Conservation (phyloP, 164 flowering plant genomes). For the Piper betle region DNA sequence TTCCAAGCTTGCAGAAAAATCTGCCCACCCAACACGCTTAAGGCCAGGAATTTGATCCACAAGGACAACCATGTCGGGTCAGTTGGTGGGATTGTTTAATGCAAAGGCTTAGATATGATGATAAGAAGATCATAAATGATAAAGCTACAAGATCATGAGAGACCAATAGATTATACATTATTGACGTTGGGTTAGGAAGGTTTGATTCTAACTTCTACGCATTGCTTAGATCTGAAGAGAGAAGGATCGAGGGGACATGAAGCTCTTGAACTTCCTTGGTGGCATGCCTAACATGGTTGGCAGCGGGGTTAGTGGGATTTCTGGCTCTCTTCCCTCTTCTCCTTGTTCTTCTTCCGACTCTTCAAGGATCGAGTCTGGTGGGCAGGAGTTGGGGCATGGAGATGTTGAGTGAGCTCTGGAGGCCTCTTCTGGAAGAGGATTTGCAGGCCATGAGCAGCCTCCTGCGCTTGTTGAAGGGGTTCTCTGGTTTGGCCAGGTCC, state of each 20-base stretch:
- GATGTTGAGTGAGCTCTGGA: conserved; percentile 21
- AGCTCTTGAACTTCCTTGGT: conserved; percentile 6
- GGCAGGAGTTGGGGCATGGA: conserved; percentile 35
- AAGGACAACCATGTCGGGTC: neutral
- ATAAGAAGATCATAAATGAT: neutral
- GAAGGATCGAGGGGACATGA: conserved; percentile 10
- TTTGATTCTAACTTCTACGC: conserved; percentile 3
- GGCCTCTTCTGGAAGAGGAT: conserved; percentile 15
- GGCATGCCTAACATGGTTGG: conserved; percentile 4
- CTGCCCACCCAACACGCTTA: neutral
- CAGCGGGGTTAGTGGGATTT: neutral
- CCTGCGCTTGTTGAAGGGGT: conserved; percentile 53
- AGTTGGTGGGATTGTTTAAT: neutral
- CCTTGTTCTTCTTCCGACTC: conserved; percentile 6
- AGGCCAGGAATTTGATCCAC: neutral
- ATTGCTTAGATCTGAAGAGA: conserved; percentile 9
- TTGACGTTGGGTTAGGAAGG: no score
- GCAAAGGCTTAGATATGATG: neutral
- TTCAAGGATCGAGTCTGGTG: neutral
- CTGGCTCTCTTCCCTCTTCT: neutral
- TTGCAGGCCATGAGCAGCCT: conserved; percentile 31
- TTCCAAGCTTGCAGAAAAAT: neutral
- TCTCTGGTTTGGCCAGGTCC: conserved; percentile 43
- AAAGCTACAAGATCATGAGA: no score
- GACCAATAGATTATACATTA: no score